Evolutionary conservation across 805 yeast species (phyloP), one percentile per base, ranked within the genome.

Genomic region (Saturnispora sekii): DNA sequence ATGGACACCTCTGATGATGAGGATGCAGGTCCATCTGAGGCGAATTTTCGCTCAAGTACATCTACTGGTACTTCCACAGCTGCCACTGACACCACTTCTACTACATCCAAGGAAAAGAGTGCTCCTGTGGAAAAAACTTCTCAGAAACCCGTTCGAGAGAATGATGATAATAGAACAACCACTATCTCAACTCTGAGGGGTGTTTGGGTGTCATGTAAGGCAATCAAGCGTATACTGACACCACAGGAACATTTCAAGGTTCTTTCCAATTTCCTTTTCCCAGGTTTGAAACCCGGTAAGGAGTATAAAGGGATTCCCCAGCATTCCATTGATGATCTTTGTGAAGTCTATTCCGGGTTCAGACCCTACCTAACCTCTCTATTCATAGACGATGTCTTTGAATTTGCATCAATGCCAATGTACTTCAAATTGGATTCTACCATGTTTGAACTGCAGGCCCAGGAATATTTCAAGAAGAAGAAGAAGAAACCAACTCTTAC

Each of bases 391-490:
- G 51, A 49, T 41, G 43, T 54, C 7, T 47, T 52, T 40, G 50
- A 50, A 33, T 55, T 58, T 40, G 45, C 52, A 36, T 44, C 46
- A 12, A 42, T 56, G 41, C 57, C 57, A 12, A 39, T 40, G 18
- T 56, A 30, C 35, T 58, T 56, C 41, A 49, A 48, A 35, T 36
- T 58, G 14, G 53, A 51, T 41, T 45, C 58, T 1, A 38, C 55
- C 2, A 44, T 56, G 47, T 56, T 56, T 44, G 59, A 56, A 35
- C 21, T 58, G 18, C 60, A 56, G 32, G 21, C 54, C 14, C 47
- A 43, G 29, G 45, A 43, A n/a, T 42, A 47, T 18, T 29, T 53
- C n/a, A 45, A 43, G 32, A 42, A 44, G 29, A 41, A 38, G 12
- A 8, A 38, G 29, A 35, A 35, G 34, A n/a, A 32, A 32, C 34